Conservation (phyloP, 1,284 basidiomycete species). For the Leccinum subrobustum region DNA sequence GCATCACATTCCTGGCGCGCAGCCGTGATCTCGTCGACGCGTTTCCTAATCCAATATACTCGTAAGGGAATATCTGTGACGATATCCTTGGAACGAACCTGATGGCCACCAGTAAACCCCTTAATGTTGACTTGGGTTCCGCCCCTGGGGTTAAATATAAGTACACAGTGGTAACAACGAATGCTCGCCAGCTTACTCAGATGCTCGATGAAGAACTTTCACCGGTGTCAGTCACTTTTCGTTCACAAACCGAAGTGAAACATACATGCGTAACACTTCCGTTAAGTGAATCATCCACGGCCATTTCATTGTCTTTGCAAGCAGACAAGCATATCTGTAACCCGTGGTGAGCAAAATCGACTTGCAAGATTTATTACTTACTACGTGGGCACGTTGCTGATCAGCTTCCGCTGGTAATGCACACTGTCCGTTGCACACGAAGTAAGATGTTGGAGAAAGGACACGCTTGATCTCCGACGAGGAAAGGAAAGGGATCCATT, state of each 20-base stretch:
- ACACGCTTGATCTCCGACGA: slow-evolving; percentile 11
- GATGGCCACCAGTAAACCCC: slow-evolving; percentile 19
- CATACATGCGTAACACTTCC: slow-evolving; percentile 25
- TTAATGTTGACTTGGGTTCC: slow-evolving; percentile 25
- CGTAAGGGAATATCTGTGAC: not conserved
- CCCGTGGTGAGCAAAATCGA: not conserved
- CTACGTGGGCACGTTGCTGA: slow-evolving; percentile 21
- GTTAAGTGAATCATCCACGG: slow-evolving; percentile 19
- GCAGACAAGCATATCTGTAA: slow-evolving; percentile 30
- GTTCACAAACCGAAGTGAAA: not conserved
- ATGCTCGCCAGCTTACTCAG: slow-evolving; percentile 19
- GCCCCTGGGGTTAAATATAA: slow-evolving; percentile 13
- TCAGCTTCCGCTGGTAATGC: slow-evolving; percentile 3
- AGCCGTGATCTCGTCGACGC: slow-evolving; percentile 21
- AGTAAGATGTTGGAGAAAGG: slow-evolving; percentile 18
- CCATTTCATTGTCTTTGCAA: slow-evolving; percentile 26
- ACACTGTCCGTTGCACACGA: slow-evolving; percentile 25
- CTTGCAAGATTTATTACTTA: slow-evolving; percentile 10
- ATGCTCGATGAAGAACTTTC: slow-evolving; percentile 30
- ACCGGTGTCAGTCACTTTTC: slow-evolving; percentile 4
- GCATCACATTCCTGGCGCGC: slow-evolving; percentile 16
- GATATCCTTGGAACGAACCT: slow-evolving; percentile 20
- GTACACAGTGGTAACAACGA: not conserved
- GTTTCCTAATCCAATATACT: slow-evolving; percentile 9
- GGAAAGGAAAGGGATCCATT: slow-evolving; percentile 20